These are phyloP conservation scores for Tillandsia leiboldiana DNA, from an alignment of 176 grass and related monocot species.

Conservation along the genomic window DNA sequence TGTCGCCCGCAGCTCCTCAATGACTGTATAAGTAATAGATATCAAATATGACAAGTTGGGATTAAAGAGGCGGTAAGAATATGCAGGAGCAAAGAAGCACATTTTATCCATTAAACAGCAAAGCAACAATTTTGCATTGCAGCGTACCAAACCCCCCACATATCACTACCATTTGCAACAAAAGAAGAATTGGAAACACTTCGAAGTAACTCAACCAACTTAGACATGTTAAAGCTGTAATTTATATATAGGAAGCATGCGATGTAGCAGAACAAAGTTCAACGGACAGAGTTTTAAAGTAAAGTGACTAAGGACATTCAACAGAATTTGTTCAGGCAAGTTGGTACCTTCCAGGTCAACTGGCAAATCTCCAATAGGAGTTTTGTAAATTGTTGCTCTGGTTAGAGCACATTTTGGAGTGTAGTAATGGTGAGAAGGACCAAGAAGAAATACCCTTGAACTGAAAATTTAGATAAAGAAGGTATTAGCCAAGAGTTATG, in stretches of 20 bases:
- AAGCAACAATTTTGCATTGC: too few species aligned
- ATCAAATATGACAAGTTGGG: not conserved
- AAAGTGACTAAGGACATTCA: not conserved
- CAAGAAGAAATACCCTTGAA: conserved; percentile 87
- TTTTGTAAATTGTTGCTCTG: conserved; percentile 65
- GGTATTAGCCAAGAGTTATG: conserved; percentile 4
- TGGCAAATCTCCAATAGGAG: conserved; percentile 79
- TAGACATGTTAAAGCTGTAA: not conserved
- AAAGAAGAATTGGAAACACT: too few species aligned
- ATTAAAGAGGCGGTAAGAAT: not conserved
- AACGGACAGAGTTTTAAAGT: not conserved
- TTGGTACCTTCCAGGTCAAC: conserved; percentile 80
- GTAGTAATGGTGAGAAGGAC: conserved; percentile 96
- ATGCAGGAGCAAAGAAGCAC: too few species aligned
- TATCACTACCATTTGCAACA: too few species aligned
- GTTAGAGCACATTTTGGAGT: conserved; percentile 88
- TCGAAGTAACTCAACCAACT: too few species aligned
- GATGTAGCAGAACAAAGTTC: not conserved
- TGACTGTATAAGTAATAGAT: conserved; percentile 45
- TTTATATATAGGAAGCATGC: not conserved
- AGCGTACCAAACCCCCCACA: too few species aligned
- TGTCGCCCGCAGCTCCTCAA: conserved; percentile 60
- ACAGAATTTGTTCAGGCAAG: not conserved
- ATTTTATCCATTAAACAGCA: too few species aligned
- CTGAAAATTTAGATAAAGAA: conserved; percentile 37